phyloP scores from a whole-genome alignment of 2,329 filamentous ascomycete genomes.

The Neonectria magnoliae region DNA sequence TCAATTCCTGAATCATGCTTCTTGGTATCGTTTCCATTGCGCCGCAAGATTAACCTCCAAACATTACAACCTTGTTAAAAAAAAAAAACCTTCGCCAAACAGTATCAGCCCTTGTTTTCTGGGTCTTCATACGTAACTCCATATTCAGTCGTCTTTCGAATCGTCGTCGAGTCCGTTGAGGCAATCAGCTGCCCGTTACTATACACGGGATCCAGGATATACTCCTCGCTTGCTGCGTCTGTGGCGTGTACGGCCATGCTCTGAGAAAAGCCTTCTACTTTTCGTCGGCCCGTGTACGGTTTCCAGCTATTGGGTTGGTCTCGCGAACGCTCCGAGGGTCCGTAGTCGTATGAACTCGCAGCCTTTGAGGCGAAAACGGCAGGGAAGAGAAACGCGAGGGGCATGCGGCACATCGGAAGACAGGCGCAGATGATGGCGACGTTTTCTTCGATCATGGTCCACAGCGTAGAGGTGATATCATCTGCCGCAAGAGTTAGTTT shows the following conservation, averaged over 20 bases:
- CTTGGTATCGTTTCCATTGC: neutral
- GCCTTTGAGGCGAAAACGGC: slow-evolving; percentile 42
- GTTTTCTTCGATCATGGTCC: slow-evolving; percentile 53
- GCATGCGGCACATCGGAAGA: slow-evolving; percentile 52
- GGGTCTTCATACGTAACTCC: slow-evolving; percentile 47
- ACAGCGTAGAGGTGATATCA: slow-evolving; percentile 50
- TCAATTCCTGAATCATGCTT: neutral
- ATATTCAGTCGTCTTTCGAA: slow-evolving; percentile 51
- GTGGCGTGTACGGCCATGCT: slow-evolving; percentile 40
- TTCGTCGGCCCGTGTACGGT: slow-evolving; percentile 46
- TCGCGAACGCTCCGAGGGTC: slow-evolving; percentile 14
- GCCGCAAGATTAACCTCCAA: neutral
- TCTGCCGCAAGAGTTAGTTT: slow-evolving; percentile 31
- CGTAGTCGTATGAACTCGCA: slow-evolving; percentile 5
- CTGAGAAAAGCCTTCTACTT: slow-evolving; percentile 40
- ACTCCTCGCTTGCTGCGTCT: slow-evolving; percentile 49
- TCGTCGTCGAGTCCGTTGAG: slow-evolving; percentile 37
- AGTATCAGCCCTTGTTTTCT: slow-evolving; percentile 9
- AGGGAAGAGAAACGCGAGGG: slow-evolving; percentile 51
- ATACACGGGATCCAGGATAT: slow-evolving; percentile 43
- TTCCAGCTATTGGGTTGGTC: slow-evolving; percentile 42
- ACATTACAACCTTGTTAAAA: neutral
- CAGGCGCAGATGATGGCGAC: slow-evolving; percentile 53
- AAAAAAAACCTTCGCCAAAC: neutral
- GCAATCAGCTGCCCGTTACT: slow-evolving; percentile 15